Evolutionary conservation across 768 basidiomycete species (phyloP), one percentile per base, ranked within the genome.

Genomic region (Serpula lacrymans): DNA sequence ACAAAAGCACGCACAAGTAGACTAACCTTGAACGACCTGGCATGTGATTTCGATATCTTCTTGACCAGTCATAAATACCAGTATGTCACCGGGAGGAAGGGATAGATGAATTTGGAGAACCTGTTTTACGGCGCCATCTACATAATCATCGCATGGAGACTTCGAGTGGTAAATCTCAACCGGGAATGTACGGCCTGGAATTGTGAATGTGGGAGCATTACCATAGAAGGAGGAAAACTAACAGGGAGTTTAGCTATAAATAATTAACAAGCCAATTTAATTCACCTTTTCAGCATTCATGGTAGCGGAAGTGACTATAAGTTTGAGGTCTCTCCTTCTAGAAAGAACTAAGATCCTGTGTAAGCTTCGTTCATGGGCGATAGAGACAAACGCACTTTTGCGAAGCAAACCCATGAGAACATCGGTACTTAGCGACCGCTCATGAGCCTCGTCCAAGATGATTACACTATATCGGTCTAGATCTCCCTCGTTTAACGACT

Each of bases 51-150:
- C 95, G 45, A 99, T 99, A 60, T 99, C 95, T 65, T 98, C 96
- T 67, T 98, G 96, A 26, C 96, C 96, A 20, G 96, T 99, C 95
- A 98, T 98, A 64, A 99, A 99, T 18, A 98, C 92, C 29, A 99
- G 71, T 37, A 98, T 88, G 65, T 99, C 96, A 11, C 96, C 96
- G 0, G 82, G 80, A 16, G 95, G 92, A 13, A 87, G 75, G 2
- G 95, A 92, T 28, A 98, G 71, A 59, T 99, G 95, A 31, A 99
- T 98, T 56, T 95, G 90, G 21, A 98, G 74, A 12, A 98, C 88
- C 64, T 99, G 95, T 69, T 98, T 99, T 52, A 99, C 96, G 1
- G 96, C 87, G 46, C 88, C 82, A 59, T 99, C 96, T 42, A 99
- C 96, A 56, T 99, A 99, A 60, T 99, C 96, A 59, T 99, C 96